A percentile compares a stretch with the other conserved stretches of the same genome.
Evolutionary conservation across 192 early-diverging fungal genomes (phyloP).

Genomic region (Chytriomyces sp.): DNA sequence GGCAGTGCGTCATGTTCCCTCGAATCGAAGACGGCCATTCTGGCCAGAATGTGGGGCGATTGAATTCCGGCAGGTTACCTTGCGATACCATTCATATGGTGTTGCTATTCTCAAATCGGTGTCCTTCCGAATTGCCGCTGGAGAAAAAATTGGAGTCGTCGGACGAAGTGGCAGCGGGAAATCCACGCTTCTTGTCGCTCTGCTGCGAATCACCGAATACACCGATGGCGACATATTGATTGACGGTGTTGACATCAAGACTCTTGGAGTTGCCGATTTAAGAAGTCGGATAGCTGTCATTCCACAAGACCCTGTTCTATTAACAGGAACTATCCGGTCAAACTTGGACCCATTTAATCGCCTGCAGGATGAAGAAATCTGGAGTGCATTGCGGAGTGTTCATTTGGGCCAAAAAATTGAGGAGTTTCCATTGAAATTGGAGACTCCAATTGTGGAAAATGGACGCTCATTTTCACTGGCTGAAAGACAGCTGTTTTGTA

Average conservation of each 20-base stretch:
- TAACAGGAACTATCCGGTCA: conserved; percentile 77
- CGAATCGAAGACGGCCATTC: conserved; percentile 40
- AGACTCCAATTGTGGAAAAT: conserved; percentile 56
- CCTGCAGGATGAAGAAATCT: conserved; percentile 69
- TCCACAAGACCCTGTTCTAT: conserved; percentile 81
- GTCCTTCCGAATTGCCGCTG: conserved; percentile 68
- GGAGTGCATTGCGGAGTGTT: conserved; percentile 65
- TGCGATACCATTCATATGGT: conserved; percentile 69
- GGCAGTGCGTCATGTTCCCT: conserved; percentile 35
- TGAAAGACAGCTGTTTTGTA: conserved; percentile 59
- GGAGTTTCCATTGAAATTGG: conserved; percentile 55
- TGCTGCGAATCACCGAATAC: conserved; percentile 61
- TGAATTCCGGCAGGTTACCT: conserved; percentile 68
- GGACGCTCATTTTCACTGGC: conserved; percentile 67
- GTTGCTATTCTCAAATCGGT: conserved; percentile 78
- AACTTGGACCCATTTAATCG: conserved; percentile 84
- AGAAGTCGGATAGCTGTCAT: conserved; percentile 81
- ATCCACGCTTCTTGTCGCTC: conserved; percentile 63
- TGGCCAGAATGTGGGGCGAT: conserved; percentile 58
- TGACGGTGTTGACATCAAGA: conserved; percentile 74
- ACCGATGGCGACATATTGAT: conserved; percentile 65
- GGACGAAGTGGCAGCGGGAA: conserved; percentile 87
- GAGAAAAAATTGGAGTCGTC: conserved; percentile 89
- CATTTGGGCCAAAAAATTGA: conserved; percentile 59
- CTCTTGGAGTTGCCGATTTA: conserved; percentile 68